These are phyloP conservation scores for Daldinia loculata DNA, from an alignment of 495 filamentous ascomycete species.

Conservation along the genomic window DNA sequence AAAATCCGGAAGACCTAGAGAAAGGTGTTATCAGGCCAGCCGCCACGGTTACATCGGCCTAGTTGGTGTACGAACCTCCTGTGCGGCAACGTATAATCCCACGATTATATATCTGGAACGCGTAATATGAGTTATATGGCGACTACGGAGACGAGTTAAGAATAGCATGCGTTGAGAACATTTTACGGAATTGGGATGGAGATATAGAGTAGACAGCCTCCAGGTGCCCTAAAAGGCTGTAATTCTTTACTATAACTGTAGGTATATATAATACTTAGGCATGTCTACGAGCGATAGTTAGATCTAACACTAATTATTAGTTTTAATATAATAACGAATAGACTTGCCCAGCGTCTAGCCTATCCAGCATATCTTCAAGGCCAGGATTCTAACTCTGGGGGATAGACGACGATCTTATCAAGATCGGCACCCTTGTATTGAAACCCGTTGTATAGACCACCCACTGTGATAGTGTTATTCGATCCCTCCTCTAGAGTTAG, in stretches of 20 bases:
- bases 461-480: constrained; percentile 55
- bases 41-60: neutral
- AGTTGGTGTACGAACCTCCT: neutral
- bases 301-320: too few relatives aligned
- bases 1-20: constrained; percentile 8
- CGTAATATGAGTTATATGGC: neutral
- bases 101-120: neutral
- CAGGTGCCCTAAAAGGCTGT: neutral
- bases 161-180: neutral
- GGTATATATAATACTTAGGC: neutral
- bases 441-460: constrained; percentile 53
- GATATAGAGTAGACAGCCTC: neutral
- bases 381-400: constrained; percentile 40
- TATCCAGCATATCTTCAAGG: neutral
- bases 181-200: neutral
- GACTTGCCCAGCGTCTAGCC: neutral
- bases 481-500: constrained; percentile 48
- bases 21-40: constrained; percentile 6
- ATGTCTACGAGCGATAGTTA: neutral
- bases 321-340: neutral
- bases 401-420: constrained; percentile 56
- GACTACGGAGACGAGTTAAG: neutral
- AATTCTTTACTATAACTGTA: neutral
- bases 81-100: neutral
- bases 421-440: constrained; percentile 55